Percentiles rank a stretch among this genome's conserved stretches.
phyloP scores from a whole-genome alignment of 805 yeast species.

The Candida methanosorbosa region DNA sequence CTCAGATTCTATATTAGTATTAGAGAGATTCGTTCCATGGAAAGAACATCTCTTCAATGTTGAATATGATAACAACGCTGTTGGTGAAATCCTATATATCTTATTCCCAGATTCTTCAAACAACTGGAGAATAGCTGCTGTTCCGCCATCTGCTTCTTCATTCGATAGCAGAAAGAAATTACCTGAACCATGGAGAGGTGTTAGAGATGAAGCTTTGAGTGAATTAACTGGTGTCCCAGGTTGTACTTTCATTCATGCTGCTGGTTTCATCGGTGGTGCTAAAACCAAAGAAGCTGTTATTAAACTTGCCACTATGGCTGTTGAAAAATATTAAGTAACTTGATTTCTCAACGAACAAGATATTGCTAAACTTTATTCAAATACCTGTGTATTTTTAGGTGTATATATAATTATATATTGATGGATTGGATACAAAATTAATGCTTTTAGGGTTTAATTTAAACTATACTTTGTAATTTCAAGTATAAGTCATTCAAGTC shows the following conservation, averaged over 20 bases:
- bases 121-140: constrained; percentile 86
- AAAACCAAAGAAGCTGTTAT: constrained; percentile 70
- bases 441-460: not conserved
- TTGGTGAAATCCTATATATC: constrained; percentile 61
- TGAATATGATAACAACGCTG: constrained; percentile 51
- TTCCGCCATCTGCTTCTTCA: constrained; percentile 67
- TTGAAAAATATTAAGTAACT: constrained; percentile 6
- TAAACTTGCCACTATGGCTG: constrained; percentile 51
- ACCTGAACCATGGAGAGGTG: constrained; percentile 92
- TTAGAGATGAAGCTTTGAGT: constrained; percentile 78
- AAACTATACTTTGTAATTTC: constrained; percentile 1
- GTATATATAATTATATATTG: not conserved
- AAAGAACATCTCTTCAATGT: constrained; percentile 78
- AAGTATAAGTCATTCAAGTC: constrained; percentile 33
- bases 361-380: too few species aligned
- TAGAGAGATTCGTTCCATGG: constrained; percentile 87
- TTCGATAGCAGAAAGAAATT: constrained; percentile 82
- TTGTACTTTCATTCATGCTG: constrained; percentile 89
- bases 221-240: constrained; percentile 73
- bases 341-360: too few species aligned
- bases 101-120: constrained; percentile 67
- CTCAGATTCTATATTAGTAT: constrained; percentile 65
- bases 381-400: too few species aligned
- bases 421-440: not conserved
- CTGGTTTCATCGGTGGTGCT: constrained; percentile 97